A percentile compares a stretch with the other conserved stretches of the same genome.
phyloP scores from a whole-genome alignment of 148 eudicot species.

The Rhododendron ferrugineum region DNA sequence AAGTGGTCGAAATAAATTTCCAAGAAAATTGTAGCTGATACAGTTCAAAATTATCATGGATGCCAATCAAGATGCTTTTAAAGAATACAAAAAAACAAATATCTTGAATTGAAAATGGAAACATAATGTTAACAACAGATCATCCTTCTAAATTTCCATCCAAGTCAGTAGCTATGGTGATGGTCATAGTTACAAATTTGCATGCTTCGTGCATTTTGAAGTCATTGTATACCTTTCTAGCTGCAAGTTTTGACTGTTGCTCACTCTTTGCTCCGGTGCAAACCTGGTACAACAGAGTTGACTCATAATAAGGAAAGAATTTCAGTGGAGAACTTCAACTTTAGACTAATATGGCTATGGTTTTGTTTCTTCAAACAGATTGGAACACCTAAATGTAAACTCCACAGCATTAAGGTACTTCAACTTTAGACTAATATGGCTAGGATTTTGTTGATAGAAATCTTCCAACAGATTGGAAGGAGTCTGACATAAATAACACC shows the following conservation, averaged over 20 bases:
- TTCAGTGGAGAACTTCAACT: not conserved
- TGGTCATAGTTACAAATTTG: not conserved
- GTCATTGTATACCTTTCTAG: constrained; percentile 42
- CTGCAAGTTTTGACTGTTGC: constrained; percentile 52
- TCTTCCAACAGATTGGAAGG: not conserved
- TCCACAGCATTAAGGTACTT: not conserved
- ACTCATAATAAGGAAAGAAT: not conserved
- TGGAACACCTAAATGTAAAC: not conserved
- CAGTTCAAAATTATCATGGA: not conserved
- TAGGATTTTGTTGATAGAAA: not conserved
- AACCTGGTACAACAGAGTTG: constrained; percentile 25
- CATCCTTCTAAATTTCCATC: not conserved
- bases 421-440: not conserved
- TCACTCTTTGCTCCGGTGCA: constrained; percentile 86
- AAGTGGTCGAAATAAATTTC: not conserved
- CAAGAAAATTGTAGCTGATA: not conserved
- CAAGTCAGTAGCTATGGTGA: constrained; percentile 1
- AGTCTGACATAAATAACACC: not conserved
- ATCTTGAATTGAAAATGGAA: not conserved
- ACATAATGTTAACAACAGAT: not conserved
- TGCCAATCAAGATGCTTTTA: not conserved
- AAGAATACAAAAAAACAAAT: not conserved
- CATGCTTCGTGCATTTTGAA: not conserved
- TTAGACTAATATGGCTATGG: not conserved
- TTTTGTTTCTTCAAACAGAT: not conserved